phyloP scores from a whole-genome alignment of 2,329 filamentous ascomycete species.

The Pochonia chlamydosporia region DNA sequence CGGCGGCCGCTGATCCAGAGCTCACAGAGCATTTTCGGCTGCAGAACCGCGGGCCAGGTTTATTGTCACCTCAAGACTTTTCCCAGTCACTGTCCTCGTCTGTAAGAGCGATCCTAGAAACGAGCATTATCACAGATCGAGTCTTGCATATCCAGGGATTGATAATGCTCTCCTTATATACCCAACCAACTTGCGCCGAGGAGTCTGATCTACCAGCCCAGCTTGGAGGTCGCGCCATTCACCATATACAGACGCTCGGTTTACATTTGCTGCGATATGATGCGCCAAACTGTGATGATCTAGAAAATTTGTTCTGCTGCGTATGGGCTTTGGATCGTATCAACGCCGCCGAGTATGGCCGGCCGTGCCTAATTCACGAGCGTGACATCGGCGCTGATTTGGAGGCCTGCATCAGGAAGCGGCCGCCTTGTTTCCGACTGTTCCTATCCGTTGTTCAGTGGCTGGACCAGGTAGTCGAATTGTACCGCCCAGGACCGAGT shows the following conservation, averaged over 20 bases:
- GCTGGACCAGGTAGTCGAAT: constrained; percentile 52
- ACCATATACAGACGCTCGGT: constrained; percentile 51
- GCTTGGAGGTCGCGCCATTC: constrained; percentile 46
- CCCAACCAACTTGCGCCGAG: constrained; percentile 47
- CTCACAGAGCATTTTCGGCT: constrained; percentile 40
- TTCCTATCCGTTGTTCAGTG: constrained; percentile 49
- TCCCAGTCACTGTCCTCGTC: constrained; percentile 42
- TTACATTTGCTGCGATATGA: constrained; percentile 44
- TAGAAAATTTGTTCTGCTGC: constrained; percentile 49
- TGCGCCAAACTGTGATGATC: constrained; percentile 32
- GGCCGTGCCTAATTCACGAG: constrained; percentile 55
- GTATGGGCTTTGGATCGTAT: constrained; percentile 57
- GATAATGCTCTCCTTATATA: constrained; percentile 51
- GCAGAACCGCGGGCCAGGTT: constrained; percentile 27
- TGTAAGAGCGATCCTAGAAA: constrained; percentile 43
- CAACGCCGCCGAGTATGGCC: constrained; percentile 53
- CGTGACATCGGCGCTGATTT: constrained; percentile 51
- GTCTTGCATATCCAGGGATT: constrained; percentile 49
- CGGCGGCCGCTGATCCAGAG: constrained; percentile 44
- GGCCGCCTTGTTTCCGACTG: constrained; percentile 50
- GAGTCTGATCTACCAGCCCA: constrained; percentile 51
- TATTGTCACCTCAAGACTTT: constrained; percentile 41
- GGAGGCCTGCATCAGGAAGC: constrained; percentile 42
- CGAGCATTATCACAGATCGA: constrained; percentile 48
- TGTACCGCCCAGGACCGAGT: constrained; percentile 51